Base-by-base conservation (phyloP, 2,329 filamentous ascomycete genomes). In the Cladosporium sp. region DNA sequence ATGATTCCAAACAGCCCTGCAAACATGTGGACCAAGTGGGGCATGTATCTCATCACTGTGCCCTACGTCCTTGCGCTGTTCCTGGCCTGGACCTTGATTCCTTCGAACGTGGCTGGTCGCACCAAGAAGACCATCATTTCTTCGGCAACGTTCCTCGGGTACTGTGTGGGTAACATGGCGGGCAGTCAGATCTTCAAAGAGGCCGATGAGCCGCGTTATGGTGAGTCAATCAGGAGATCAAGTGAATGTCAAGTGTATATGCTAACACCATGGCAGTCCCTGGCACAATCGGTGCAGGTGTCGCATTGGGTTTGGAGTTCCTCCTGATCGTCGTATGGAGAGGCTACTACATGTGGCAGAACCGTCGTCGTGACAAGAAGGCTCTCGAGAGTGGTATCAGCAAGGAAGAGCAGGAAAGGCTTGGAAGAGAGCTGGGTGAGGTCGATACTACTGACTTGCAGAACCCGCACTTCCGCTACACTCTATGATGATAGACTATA, bases 391-490 rank as follows among this genome's bases (percentile, higher is more conserved):
- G 64, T 59, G 64, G 66, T 3, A 20, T 68, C 4, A 60, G 40
- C 34, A 85, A 83, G 39, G 85, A 77, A 1, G 87, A 85, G 2
- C 85, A 88, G 39, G 84, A 74, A 56, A 84, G 66, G 3, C 88
- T 81, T 3, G 87, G 87, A 60, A 86, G 81, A 48, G 89, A 79
- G 4, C 85, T 83, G 4, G 87, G 89, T 20, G 80, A 82, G n/a
- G 84, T 86, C 3, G 87, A 89, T 65, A 88, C 86, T 62, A 89
- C 75, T 6, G 86, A 88, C 70, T 86, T 89, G 54, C 57, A 67
- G 60, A 69, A 69, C 22, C 65, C 64, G 10, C 63, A 68, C 36
- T 67, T 68, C 36, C 58, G 65, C 10, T 69, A 68, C 42, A 64
- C 65, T 5, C 35, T 65, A 54, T 66, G 40, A 58, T 25, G 13